phyloP scores from a whole-genome alignment of 1,284 basidiomycete species.

The Apiotrichum sp. region DNA sequence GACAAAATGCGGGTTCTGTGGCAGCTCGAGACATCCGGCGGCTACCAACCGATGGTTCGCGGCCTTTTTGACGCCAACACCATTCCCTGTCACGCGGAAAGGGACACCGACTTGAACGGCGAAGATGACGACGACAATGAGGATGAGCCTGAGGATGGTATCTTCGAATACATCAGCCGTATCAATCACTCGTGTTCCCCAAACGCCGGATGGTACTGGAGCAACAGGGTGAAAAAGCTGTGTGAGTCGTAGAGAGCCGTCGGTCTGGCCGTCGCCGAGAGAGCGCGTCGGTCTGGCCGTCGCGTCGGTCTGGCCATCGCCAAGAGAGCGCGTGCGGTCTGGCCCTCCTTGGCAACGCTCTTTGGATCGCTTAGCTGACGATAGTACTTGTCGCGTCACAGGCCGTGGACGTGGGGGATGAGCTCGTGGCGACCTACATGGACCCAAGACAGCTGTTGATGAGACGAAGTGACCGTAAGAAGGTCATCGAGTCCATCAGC shows the following conservation, averaged over 20 bases:
- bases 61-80: conserved; percentile 5
- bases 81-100: conserved; percentile 2
- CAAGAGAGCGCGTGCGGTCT: no score
- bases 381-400: conserved; percentile 15
- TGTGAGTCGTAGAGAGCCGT: background rate
- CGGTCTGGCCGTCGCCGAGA: no score
- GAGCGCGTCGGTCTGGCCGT: background rate
- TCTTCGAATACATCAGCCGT: conserved; percentile 20
- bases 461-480: background rate
- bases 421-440: conserved; percentile 21
- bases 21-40: background rate
- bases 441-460: background rate
- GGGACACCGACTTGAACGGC: background rate
- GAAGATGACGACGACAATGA: background rate
- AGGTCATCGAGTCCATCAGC: background rate
- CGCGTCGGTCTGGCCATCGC: background rate
- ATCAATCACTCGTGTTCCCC: conserved; percentile 27
- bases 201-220: conserved; percentile 27
- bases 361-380: background rate
- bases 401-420: conserved; percentile 10
- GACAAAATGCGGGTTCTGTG: background rate
- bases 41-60: background rate
- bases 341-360: background rate
- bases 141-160: conserved; percentile 1
- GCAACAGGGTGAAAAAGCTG: conserved; percentile 13